These are phyloP conservation scores for Nannochloropsis gaditana DNA, from an alignment of 108 stramenopile genomes.

Conservation along the genomic window DNA sequence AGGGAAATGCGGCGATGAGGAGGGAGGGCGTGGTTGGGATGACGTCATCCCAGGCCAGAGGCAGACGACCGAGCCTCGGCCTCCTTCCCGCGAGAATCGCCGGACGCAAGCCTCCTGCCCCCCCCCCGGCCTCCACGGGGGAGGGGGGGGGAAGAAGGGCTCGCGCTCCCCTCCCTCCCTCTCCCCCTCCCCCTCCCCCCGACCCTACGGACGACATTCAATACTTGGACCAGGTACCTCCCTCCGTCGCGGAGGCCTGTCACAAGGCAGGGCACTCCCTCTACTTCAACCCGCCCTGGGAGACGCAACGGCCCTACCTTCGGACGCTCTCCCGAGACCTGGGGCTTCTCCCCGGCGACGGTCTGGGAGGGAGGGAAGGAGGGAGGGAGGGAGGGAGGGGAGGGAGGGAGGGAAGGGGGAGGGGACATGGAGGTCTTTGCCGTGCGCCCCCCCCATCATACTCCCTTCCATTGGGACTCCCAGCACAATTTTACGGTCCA, in stretches of 20 bases:
- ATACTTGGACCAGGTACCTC: background rate
- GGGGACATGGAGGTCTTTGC: background rate
- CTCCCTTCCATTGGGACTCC: background rate
- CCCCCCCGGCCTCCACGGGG: too few relatives aligned
- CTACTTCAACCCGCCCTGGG: background rate
- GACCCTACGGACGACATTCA: too few relatives aligned
- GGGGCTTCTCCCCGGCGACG: background rate
- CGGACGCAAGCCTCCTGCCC: too few relatives aligned
- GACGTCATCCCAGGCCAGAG: too few relatives aligned
- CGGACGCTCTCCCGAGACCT: background rate
- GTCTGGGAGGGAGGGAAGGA: too few relatives aligned
- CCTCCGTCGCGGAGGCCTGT: background rate
- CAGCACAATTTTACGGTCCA: constrained; percentile 10
- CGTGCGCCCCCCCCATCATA: background rate
- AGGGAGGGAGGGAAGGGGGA: background rate
- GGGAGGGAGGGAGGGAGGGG: background rate
- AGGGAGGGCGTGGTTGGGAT: too few relatives aligned
- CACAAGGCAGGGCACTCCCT: constrained; percentile 1
- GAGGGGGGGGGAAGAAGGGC: too few relatives aligned
- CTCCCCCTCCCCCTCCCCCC: too few relatives aligned
- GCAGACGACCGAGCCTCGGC: too few relatives aligned
- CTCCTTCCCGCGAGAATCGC: too few relatives aligned
- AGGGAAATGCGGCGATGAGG: too few relatives aligned
- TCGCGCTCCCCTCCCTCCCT: too few relatives aligned
- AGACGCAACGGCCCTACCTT: background rate